Evolutionary conservation across 129 eudicot genomes (phyloP), one percentile per base, ranked within the genome.

Genomic region (Flaveria trinervia): DNA sequence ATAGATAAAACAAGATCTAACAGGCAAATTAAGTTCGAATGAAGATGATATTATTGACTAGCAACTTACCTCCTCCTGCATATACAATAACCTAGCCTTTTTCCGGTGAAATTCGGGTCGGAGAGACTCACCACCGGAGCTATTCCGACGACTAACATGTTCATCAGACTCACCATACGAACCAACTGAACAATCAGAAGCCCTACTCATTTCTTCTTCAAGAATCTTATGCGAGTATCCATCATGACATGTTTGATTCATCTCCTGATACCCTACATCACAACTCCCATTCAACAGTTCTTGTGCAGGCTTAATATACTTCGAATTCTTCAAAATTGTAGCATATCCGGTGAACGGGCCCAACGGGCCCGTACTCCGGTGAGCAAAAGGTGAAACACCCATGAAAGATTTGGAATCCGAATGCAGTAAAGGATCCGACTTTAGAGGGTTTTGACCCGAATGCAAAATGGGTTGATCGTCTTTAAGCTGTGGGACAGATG

Each of bases 321-420:
- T 93, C 0, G 97, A 90, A 49, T 87, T 81, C 76, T 73, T 83
- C 59, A 93, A 64, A 61, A 93, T 83, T 1, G 89, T 85, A 0
- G 98, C 88, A 15, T 93, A 93, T 1, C 98, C 98, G 3, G 98
- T 93, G 61, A 93, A 93, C 1, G 98, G 98, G 20, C 98, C 98
- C 2, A 88, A 83, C 1, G 97, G 98, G 7, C 95, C 98, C 0
- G 71, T 66, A 76, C 36, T 79, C 67, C 90, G 88, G 75, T 83
- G 84, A 68, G 77, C 74, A 25, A 80, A 13, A 18, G 82, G 70
- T 14, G 80, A 49, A 68, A 50, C 85, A 20, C 79, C 85, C 81
- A 65, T 43, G 2, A 80, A 66, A 16, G 75, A 50, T 65, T 80
- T 80, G 1, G 77, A 45, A 56, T 72, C 81, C 28, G 84, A 45